Base-by-base conservation (phyloP, 352 stramenopile genomes). In the Globisporangium irregulare region DNA sequence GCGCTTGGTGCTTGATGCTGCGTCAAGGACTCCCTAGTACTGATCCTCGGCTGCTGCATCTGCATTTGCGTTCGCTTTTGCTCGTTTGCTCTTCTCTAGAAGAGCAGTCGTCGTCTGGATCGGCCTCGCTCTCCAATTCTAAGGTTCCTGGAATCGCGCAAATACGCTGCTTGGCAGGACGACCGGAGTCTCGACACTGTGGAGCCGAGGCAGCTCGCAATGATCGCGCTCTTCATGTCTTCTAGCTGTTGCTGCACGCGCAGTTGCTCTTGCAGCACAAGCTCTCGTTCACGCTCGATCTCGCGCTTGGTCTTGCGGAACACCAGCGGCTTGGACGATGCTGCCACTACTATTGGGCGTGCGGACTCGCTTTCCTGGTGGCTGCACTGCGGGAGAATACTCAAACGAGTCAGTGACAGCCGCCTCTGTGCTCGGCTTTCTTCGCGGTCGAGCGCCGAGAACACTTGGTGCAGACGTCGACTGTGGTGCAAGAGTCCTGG, bases 281-380 rank as follows among this genome's bases (percentile, higher is more conserved):
- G 67, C n/a, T 81, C 71, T 27, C 72, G 68, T 57, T 88, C 78
- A 38, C 76, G 69, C 38, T 87, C 76, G 7, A 86, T 66, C 62
- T 88, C 80, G 1, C 76, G 73, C 66, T 86, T 88, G 20, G 80
- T 88, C 65, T 86, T 88, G 22, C 80, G 71, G 41, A 86, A 88
- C 38, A 82, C 70, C 0, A 87, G 59, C 10, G 73, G 77, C 36
- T 81, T 84, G 8, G 62, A 41, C 4, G 55, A 29, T 32, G 69
- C 67, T 36, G 50, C 34, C 29, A 69, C 61, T 36, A 29, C 54
- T n/a, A 36, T 56, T 53, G 57, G 65, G 25, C 48, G 22, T 0
- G 69, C 22, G 8, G 34, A 41, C 1, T 62, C 54, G 54, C 3
- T 59, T 3, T 7, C n/a, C 25, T 50, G 34, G 2, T 1, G 22